These are phyloP conservation scores for Sindora glabra DNA, from an alignment of 306 rosid species.

Conservation along the genomic window DNA sequence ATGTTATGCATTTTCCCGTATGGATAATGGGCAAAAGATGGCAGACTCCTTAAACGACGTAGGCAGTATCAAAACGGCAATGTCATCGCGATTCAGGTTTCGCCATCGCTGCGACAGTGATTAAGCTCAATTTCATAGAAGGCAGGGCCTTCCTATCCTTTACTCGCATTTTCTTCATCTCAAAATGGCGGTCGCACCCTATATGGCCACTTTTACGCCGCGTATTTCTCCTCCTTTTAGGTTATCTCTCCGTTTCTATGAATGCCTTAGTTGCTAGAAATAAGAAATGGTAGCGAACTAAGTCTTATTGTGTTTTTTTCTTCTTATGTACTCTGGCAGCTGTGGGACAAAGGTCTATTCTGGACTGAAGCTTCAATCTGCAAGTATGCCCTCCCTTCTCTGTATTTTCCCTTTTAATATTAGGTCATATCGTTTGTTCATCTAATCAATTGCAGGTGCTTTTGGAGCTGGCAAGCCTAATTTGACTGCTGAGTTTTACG, in stretches of 20 bases:
- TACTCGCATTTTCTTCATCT: neutral
- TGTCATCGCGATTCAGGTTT: too few relatives aligned
- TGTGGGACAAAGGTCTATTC: conserved; percentile 53
- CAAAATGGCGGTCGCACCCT: conserved; percentile 58
- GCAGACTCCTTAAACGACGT: too few relatives aligned
- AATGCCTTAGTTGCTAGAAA: neutral
- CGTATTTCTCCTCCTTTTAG: conserved; percentile 41
- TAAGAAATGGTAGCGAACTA: neutral
- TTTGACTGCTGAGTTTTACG: conserved; percentile 59
- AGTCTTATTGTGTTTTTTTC: neutral
- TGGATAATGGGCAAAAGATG: too few relatives aligned
- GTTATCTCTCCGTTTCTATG: conserved; percentile 26
- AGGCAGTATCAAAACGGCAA: too few relatives aligned
- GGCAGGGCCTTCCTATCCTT: neutral
- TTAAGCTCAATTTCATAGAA: too few relatives aligned
- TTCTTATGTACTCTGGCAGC: too few relatives aligned
- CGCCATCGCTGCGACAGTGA: too few relatives aligned
- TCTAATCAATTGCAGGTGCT: conserved; percentile 31
- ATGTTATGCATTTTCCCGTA: too few relatives aligned
- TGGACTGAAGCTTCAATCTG: conserved; percentile 70
- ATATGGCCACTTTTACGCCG: conserved; percentile 33
- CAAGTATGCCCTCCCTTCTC: conserved; percentile 25
- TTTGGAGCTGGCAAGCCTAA: conserved; percentile 53
- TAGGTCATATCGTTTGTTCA: neutral
- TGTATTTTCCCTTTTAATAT: neutral